A percentile compares a stretch with the other conserved stretches of the same genome.
Conservation (phyloP, 306 rosid species). For the Benincasa hispida region DNA sequence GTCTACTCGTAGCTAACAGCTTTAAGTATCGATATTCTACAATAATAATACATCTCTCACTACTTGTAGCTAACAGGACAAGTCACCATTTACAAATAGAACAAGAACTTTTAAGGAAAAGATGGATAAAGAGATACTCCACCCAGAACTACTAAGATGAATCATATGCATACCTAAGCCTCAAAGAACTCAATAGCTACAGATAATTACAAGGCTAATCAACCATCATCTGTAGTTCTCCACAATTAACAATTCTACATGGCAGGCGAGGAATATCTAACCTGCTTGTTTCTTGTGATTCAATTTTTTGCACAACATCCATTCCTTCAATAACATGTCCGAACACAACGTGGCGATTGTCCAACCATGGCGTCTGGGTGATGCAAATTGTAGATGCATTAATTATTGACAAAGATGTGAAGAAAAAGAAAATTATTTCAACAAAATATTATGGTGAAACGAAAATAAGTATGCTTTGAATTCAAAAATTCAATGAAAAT, state of each 20-base stretch:
- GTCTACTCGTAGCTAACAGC: neutral
- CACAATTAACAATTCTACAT: constrained; percentile 63
- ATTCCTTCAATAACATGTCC: constrained; percentile 70
- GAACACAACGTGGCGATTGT: constrained; percentile 80
- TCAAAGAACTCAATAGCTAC: neutral
- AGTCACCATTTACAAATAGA: neutral
- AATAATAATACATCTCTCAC: neutral
- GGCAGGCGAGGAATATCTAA: constrained; percentile 56
- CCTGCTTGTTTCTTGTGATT: constrained; percentile 76
- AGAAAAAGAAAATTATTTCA: constrained; percentile 1
- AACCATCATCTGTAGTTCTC: constrained; percentile 59
- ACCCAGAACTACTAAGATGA: neutral
- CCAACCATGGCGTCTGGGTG: constrained; percentile 88
- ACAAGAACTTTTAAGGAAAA: neutral
- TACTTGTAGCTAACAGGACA: neutral
- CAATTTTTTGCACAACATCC: constrained; percentile 58
- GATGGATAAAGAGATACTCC: neutral
- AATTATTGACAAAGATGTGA: neutral
- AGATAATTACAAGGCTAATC: neutral
- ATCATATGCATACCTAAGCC: neutral
- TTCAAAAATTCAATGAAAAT: neutral
- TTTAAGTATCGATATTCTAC: neutral
- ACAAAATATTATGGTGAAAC: neutral
- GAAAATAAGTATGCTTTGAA: neutral
- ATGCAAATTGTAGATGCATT: constrained; percentile 4